phyloP scores from a whole-genome alignment of 495 filamentous ascomycete species.

The Articulospora tetracladia region DNA sequence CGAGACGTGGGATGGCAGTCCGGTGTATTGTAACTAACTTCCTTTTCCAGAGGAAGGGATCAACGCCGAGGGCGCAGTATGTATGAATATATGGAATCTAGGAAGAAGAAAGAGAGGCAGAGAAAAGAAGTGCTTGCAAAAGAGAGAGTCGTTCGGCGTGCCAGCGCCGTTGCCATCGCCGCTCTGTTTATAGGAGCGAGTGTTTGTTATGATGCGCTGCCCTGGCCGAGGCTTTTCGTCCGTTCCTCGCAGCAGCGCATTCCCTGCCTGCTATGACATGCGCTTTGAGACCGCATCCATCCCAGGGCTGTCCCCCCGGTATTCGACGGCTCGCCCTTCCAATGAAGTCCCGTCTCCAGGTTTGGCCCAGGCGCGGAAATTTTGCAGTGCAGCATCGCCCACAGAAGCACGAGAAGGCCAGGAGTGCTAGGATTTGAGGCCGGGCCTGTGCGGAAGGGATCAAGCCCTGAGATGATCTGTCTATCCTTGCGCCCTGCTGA shows the following conservation, averaged over 20 bases:
- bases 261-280: background rate
- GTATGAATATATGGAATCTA: too few species aligned
- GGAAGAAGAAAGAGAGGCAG: background rate
- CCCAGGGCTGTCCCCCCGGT: background rate
- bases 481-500: constrained; percentile 18
- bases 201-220: background rate
- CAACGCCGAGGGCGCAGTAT: background rate
- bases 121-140: background rate
- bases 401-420: background rate
- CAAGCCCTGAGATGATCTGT: constrained; percentile 23
- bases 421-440: background rate
- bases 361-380: constrained; percentile 6
- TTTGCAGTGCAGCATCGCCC: constrained; percentile 1
- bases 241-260: background rate
- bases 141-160: background rate
- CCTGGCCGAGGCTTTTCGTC: background rate
- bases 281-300: background rate
- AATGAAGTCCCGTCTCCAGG: background rate
- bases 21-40: background rate
- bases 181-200: background rate
- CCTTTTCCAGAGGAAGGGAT: background rate
- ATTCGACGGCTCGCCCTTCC: background rate
- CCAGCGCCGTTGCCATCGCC: background rate
- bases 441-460: constrained; percentile 18
- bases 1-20: background rate